Evolutionary conservation across 2,329 filamentous ascomycete species (phyloP), one percentile per base, ranked within the genome.

Genomic region (Claviceps humidiphila): DNA sequence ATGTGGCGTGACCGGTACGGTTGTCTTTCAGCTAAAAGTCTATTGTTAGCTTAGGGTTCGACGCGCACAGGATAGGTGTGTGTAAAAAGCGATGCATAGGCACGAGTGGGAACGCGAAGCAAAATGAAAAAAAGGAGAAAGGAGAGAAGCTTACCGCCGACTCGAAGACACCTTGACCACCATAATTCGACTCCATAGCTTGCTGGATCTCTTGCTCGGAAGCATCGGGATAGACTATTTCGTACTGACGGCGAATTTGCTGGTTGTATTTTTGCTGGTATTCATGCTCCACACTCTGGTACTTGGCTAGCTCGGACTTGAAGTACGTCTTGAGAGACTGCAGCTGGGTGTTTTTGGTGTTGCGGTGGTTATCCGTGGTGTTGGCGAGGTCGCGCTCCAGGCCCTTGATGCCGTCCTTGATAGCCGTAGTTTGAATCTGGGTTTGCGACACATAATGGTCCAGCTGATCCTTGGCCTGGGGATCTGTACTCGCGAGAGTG

Each of bases 191-290:
- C 59, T 87, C 75, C 24, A 81, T 73, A 3, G 85, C 85, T 64
- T 87, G 73, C 48, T 76, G 71, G 2, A 90, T 82, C 67, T 91
- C 84, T 1, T 77, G 72, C 54, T 89, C 85, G 48, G 77, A 78
- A n/a, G 87, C 87, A 45, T 89, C 82, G 50, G 87, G 87, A 65
- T 89, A 88, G 58, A 89, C 85, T 63, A 91, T 89, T 53, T 81
- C 76, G 68, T 87, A 90, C 68, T 93, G 87, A 61, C 87, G 78
- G 54, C 81, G 80, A 63, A 91, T 88, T 66, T 89, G 85, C 57
- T 89, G 84, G 55, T 83, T 78, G 67, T 89, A 89, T 57, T 82
- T 74, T 63, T 80, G 75, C 63, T 80, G 77, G 71, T 88, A 90
- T 46, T 77, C 75, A 54, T 77, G 73, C 73, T 93, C 87, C 63